These are phyloP conservation scores for Ascochyta koolunga DNA, from an alignment of 2,329 filamentous ascomycete genomes.

Conservation along the genomic window DNA sequence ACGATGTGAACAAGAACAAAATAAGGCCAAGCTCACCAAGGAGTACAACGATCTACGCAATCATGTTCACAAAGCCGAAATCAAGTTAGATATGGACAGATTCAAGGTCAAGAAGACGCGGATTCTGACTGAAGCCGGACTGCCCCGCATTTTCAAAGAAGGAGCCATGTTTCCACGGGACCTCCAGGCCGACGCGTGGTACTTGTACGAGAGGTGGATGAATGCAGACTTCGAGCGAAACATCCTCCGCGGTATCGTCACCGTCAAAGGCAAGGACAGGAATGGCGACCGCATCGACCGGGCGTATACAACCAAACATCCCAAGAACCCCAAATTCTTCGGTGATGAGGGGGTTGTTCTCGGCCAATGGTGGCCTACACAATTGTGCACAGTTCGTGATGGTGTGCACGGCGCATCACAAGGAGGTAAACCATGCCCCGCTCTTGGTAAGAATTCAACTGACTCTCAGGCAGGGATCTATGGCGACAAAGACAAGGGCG, in stretches of 20 bases:
- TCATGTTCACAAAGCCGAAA: conserved; percentile 49
- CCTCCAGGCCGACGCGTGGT: conserved; percentile 54
- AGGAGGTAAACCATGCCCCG: conserved; percentile 25
- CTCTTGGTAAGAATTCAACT: background rate
- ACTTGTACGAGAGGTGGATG: conserved; percentile 56
- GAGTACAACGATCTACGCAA: conserved; percentile 44
- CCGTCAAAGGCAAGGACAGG: conserved; percentile 23
- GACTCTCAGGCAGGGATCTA: conserved; percentile 50
- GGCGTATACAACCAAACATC: conserved; percentile 23
- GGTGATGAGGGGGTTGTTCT: conserved; percentile 52
- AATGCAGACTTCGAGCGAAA: conserved; percentile 51
- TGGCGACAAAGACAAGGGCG: conserved; percentile 54
- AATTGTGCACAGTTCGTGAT: conserved; percentile 57
- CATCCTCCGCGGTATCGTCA: conserved; percentile 54
- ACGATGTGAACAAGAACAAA: conserved; percentile 22
- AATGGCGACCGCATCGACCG: conserved; percentile 35
- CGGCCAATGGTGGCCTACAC: conserved; percentile 62
- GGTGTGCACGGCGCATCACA: conserved; percentile 60
- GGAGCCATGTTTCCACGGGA: conserved; percentile 51
- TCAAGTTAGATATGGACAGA: conserved; percentile 38
- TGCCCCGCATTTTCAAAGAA: conserved; percentile 50
- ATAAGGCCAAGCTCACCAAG: conserved; percentile 3
- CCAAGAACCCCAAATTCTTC: conserved; percentile 18
- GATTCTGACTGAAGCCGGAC: conserved; percentile 48
- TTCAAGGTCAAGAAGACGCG: conserved; percentile 41